Percentiles rank a stretch among this genome's conserved stretches.
Conservation (phyloP, 805 yeast species). For the Kluyveromyces siamensis region DNA sequence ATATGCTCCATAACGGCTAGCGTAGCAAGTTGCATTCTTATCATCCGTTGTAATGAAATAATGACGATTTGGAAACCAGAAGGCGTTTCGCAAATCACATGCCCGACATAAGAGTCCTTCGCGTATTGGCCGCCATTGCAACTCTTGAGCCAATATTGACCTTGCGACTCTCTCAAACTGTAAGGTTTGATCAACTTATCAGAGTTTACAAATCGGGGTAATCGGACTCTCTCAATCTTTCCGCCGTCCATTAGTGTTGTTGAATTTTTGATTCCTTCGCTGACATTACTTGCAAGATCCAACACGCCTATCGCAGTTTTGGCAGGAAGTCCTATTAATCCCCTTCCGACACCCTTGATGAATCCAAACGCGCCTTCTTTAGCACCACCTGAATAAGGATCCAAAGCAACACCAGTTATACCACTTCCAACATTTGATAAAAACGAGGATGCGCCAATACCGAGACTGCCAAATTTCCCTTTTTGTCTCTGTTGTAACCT, state of each 20-base stretch:
- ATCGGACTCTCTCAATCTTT: constrained; percentile 66
- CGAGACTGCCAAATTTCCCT: constrained; percentile 77
- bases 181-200: constrained; percentile 71
- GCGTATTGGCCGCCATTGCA: constrained; percentile 72
- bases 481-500: constrained; percentile 65
- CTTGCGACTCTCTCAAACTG: constrained; percentile 78
- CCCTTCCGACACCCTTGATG: constrained; percentile 88
- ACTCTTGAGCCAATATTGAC: constrained; percentile 84
- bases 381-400: constrained; percentile 86
- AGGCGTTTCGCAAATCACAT: constrained; percentile 27
- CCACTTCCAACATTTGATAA: constrained; percentile 85
- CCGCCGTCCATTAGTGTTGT: constrained; percentile 83
- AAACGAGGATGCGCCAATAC: constrained; percentile 81
- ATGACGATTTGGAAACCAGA: constrained; percentile 1
- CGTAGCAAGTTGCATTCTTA: constrained; percentile 1
- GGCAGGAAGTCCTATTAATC: constrained; percentile 91
- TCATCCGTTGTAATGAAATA: neutral
- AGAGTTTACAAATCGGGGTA: constrained; percentile 67
- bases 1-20: constrained; percentile 2
- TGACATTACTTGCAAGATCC: constrained; percentile 84
- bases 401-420: constrained; percentile 77
- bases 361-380: constrained; percentile 87
- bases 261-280: constrained; percentile 89
- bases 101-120: constrained; percentile 75
- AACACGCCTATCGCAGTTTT: constrained; percentile 93